Conservation (phyloP, 2,329 filamentous ascomycete genomes). For the Daldinia sp. region DNA sequence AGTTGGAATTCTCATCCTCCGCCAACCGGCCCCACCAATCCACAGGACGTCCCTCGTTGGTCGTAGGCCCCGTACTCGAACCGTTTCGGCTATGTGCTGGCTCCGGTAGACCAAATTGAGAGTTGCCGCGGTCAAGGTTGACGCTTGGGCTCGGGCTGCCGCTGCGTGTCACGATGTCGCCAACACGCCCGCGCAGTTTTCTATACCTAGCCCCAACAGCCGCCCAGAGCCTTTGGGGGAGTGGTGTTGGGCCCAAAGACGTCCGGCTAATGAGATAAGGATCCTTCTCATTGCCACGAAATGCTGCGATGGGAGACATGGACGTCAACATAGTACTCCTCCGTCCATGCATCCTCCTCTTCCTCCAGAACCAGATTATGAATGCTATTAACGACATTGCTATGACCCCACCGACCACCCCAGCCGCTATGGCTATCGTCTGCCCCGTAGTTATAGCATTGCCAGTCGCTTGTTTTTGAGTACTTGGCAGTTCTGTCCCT, state of each 20-base stretch:
- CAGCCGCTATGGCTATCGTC: conserved; percentile 62
- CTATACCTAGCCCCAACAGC: conserved; percentile 55
- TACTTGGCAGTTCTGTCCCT: conserved; percentile 37
- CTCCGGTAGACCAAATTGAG: conserved; percentile 60
- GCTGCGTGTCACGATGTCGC: conserved; percentile 49
- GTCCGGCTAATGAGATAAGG: conserved; percentile 59
- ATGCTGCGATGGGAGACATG: conserved; percentile 54
- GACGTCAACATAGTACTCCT: conserved; percentile 64
- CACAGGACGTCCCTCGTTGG: conserved; percentile 56
- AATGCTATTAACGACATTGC: conserved; percentile 61
- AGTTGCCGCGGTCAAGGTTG: conserved; percentile 65
- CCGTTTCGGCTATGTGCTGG: conserved; percentile 54
- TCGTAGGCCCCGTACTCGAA: conserved; percentile 46
- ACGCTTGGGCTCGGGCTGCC: conserved; percentile 56
- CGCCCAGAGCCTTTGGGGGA: conserved; percentile 57
- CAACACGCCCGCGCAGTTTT: conserved; percentile 54
- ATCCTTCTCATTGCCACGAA: conserved; percentile 44
- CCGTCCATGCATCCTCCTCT: conserved; percentile 57
- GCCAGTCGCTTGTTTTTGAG: conserved; percentile 44
- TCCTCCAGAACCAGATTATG: conserved; percentile 64
- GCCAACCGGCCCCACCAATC: conserved; percentile 62
- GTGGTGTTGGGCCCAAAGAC: conserved; percentile 63
- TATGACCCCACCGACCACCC: conserved; percentile 63
- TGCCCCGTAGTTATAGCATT: conserved; percentile 50
- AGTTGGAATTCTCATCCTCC: conserved; percentile 56